phyloP scores from a whole-genome alignment of 208 protist genomes.

The Leishmania arabica region DNA sequence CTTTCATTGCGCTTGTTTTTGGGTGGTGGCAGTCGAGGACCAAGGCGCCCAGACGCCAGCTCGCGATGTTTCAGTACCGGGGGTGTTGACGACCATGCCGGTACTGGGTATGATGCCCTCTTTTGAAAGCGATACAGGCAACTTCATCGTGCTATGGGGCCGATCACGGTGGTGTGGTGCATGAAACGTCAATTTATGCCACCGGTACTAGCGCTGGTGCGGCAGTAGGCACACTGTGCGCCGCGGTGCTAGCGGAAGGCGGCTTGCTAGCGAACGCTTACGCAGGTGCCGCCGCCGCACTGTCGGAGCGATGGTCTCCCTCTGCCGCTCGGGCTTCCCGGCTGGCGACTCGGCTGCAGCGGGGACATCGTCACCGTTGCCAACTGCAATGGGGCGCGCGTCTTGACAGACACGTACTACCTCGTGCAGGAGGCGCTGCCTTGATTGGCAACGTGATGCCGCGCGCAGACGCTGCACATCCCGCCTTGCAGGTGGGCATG shows the following conservation, averaged over 20 bases:
- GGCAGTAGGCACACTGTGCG: conserved; percentile 13
- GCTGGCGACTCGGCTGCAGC: conserved; percentile 44
- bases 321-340: conserved; percentile 23
- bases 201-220: not conserved
- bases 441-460: conserved; percentile 29
- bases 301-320: no score
- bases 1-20: not conserved
- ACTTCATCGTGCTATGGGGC: conserved; percentile 21
- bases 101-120: conserved; percentile 23
- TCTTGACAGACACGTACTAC: conserved; percentile 41
- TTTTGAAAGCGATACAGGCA: conserved; percentile 17
- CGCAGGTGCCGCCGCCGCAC: not conserved
- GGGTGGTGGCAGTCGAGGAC: not conserved
- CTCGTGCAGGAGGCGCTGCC: conserved; percentile 32
- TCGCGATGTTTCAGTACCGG: not conserved
- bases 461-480: conserved; percentile 40
- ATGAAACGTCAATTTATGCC: not conserved
- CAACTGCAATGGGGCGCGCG: conserved; percentile 40
- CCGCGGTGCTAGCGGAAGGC: conserved; percentile 19
- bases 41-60: not conserved
- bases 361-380: conserved; percentile 33
- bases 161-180: not conserved
- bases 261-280: not conserved
- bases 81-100: not conserved
- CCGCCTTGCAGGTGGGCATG: conserved; percentile 18